Base-by-base conservation (phyloP, 257 asterid genomes). In the Ilex aquifolium region DNA sequence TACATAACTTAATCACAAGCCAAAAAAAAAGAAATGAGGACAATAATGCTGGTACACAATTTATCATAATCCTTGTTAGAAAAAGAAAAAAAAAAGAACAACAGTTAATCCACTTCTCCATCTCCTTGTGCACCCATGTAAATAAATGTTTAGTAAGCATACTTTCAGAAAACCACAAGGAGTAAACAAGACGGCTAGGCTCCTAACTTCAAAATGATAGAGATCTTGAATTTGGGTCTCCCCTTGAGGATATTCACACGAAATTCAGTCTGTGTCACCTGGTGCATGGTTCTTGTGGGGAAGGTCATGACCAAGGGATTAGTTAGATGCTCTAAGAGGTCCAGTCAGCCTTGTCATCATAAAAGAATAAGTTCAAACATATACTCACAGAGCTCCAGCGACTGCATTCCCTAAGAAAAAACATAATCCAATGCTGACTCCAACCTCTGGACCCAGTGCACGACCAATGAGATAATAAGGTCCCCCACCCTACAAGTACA, bases 401-500 rank as follows among this genome's bases (percentile, higher is more conserved):
- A 92, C 94, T 10, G 99, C 97, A 80, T 85, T 92, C 77, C 99
- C 99, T 61, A 92, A 95, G 84, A 92, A 92, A 85, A 92, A 92
- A 65, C 99, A 92, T 46, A 92, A 85, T 64, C 99, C 99, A 59
- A 92, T 92, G 91, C 99, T 92, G 59, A 92, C 97, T 56, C 99
- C 99, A 76, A 92, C 99, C 76, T 92, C 99, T 27, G 99, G 99
- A 74, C 97, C 97, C 91, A 92, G 83, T 67, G 99, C 97, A 71
- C 99, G 99, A 67, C 99, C 99, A 66, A 92, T 92, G 62, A 92
- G 96, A 80, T 92, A 92, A 75, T 92, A 92, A 68, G 99, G 99
- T 29, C 99, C 99, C 64, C 99, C 99, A 66, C 99, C 99, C 99
- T 92, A 67, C 30, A 67, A 76, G 64, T 63, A 74, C 27, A 74